Base-by-base conservation (phyloP, 2,329 filamentous ascomycete species). In the Cordyceps farinosa region DNA sequence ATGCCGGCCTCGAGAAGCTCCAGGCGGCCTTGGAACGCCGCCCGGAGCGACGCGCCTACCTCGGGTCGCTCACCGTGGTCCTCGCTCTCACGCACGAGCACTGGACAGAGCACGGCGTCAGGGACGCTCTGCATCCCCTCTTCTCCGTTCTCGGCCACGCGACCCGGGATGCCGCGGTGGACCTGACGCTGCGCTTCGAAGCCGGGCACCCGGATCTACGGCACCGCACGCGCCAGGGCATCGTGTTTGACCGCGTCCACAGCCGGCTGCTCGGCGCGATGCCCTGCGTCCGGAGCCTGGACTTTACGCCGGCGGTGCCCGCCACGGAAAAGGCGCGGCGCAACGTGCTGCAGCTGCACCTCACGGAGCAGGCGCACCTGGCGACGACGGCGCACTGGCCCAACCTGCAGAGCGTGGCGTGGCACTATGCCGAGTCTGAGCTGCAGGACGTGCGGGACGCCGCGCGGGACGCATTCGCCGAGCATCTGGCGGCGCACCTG, bases 341-440 rank as follows among this genome's bases (percentile, higher is more conserved):
- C 27, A 17, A 61, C 10, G 27, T 61, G 27, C 47, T 61, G 36
- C 57, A 53, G 15, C 40, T 61, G 32, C 50, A 61, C 15, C 51
- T 61, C 29, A 17, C 34, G 38, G 50, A 53, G 15, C 58, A 61
- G 45, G 48, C 48, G 5, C 8, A 5, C 7, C 48, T 61, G 27
- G 17, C 38, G 2, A 10, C 36, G 48, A 27, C 38, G 2, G 17
- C 36, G 48, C 36, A 17, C 22, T 61, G 48, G 3, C 59, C 59
- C n/a, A 48, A 48, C 4, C 40, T 61, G 5, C 38, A 54, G n/a
- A 17, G 9, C 38, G 59, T 61, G 42, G n/a, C 5, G 22, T 61
- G 51, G 50, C 29, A 54, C 10, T 38, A 13, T 10, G 9, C n/a
- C 11, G 59, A 61, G 40, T 48, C 22, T 3, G 40, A 29, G 59